A percentile compares a stretch with the other conserved stretches of the same genome.
Evolutionary conservation across 169 alveolate genomes (phyloP).

Genomic region (Eimeria maxima): DNA sequence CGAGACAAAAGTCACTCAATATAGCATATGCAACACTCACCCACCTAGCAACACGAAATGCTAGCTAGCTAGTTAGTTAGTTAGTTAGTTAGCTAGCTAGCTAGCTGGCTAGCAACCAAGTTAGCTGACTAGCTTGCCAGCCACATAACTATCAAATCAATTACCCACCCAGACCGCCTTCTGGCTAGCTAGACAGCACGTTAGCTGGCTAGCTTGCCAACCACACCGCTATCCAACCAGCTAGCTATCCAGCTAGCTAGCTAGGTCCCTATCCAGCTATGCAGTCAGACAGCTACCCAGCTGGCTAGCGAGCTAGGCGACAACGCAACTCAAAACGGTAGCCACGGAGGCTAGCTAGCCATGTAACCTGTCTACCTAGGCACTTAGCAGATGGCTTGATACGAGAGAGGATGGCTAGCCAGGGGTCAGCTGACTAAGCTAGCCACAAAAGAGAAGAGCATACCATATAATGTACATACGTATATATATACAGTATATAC

Average conservation of each 20-base stretch:
- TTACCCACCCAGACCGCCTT: neutral
- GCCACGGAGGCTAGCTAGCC: neutral
- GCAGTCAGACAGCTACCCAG: too few relatives aligned
- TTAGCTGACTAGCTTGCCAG: neutral
- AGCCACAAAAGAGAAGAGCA: neutral
- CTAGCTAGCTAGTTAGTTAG: neutral
- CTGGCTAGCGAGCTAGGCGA: too few relatives aligned
- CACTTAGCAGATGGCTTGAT: neutral
- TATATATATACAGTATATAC: too few relatives aligned
- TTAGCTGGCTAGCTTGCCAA: too few relatives aligned
- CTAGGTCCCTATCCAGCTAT: neutral
- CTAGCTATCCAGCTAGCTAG: neutral
- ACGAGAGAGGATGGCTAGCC: neutral
- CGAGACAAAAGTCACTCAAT: neutral
- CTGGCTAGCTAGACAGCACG: neutral
- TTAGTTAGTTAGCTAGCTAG: neutral
- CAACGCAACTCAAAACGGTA: neutral
- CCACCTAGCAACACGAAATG: neutral
- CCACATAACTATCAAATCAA: neutral
- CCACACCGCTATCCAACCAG: neutral
- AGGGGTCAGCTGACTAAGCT: neutral
- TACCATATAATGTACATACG: too few relatives aligned
- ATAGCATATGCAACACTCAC: neutral
- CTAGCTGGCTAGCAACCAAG: too few relatives aligned
- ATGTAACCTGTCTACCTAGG: neutral